A percentile compares a stretch with the other conserved stretches of the same genome.
Conservation (phyloP, 768 basidiomycete genomes). For the Rhodotorula paludigena region DNA sequence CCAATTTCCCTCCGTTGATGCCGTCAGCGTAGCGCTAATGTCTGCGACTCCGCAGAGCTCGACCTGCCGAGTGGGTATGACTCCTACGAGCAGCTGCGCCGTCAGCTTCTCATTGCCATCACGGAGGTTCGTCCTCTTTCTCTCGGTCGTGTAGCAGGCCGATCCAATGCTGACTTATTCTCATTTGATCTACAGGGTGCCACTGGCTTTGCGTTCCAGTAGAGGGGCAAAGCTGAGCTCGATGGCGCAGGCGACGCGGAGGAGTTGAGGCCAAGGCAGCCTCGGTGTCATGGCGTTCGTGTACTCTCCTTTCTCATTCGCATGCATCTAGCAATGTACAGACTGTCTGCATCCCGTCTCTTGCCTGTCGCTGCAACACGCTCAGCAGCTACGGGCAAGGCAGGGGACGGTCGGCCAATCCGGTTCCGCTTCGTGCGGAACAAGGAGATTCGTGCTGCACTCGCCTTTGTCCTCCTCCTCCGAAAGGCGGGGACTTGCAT, state of each 20-base stretch:
- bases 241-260: not conserved
- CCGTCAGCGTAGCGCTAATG: not conserved
- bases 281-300: not conserved
- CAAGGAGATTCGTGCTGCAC: too few species aligned
- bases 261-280: not conserved
- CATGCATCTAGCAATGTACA: not conserved
- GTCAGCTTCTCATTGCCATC: conserved; percentile 82
- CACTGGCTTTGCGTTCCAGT: conserved; percentile 70
- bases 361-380: too few species aligned
- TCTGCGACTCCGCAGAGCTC: conserved; percentile 19
- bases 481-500: too few species aligned
- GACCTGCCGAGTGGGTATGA: conserved; percentile 83
- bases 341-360: too few species aligned
- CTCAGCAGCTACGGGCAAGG: too few species aligned
- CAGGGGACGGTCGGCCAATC: too few species aligned
- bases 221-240: not conserved
- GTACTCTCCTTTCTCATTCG: not conserved
- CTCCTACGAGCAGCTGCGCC: conserved; percentile 91
- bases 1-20: too few species aligned
- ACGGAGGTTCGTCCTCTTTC: conserved; percentile 61
- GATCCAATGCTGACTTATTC: not conserved
- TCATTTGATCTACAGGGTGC: conserved; percentile 65
- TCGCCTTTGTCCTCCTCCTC: too few species aligned
- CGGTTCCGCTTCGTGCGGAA: too few species aligned
- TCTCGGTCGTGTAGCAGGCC: not conserved